Evolutionary conservation across 139 green algal species (phyloP).

Genomic region (Klebsormidium nitens): DNA sequence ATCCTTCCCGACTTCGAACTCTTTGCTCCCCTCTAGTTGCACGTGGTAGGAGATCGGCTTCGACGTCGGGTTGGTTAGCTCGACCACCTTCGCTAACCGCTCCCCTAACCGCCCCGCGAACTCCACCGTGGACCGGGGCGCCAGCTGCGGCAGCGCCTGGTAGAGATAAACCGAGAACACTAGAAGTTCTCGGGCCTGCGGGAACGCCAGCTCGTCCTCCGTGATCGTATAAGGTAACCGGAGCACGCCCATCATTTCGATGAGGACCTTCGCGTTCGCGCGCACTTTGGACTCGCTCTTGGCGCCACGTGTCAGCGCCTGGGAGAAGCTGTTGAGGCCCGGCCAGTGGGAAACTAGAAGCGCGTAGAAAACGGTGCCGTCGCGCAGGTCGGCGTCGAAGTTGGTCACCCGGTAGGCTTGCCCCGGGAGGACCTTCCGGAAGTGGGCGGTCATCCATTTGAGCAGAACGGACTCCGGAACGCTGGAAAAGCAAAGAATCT

Average conservation of each 20-base stretch:
- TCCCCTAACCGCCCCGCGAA: conserved; percentile 60
- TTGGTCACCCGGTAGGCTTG: conserved; percentile 42
- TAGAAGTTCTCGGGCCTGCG: conserved; percentile 14
- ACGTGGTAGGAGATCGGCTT: conserved; percentile 58
- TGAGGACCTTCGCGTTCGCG: conserved; percentile 54
- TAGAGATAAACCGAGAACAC: conserved; percentile 37
- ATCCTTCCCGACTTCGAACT: conserved; percentile 55
- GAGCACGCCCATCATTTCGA: conserved; percentile 44
- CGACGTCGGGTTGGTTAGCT: conserved; percentile 65
- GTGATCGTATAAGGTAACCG: conserved; percentile 21
- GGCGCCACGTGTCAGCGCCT: not conserved
- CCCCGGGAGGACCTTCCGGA: conserved; percentile 29
- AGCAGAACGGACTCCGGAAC: conserved; percentile 60
- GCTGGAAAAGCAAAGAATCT: conserved; percentile 64
- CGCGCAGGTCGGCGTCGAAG: conserved; percentile 51
- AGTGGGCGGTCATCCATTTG: conserved; percentile 51
- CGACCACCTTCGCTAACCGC: conserved; percentile 54
- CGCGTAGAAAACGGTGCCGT: conserved; percentile 54
- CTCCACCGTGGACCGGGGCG: conserved; percentile 52
- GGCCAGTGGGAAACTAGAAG: conserved; percentile 63
- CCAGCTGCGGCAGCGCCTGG: conserved; percentile 60
- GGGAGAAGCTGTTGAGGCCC: conserved; percentile 20
- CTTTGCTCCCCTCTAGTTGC: conserved; percentile 54
- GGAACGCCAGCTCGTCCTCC: conserved; percentile 25
- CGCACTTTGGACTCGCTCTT: conserved; percentile 8